Evolutionary conservation across 208 protist species (phyloP).

Genomic region (Wallacemonas collosoma): DNA sequence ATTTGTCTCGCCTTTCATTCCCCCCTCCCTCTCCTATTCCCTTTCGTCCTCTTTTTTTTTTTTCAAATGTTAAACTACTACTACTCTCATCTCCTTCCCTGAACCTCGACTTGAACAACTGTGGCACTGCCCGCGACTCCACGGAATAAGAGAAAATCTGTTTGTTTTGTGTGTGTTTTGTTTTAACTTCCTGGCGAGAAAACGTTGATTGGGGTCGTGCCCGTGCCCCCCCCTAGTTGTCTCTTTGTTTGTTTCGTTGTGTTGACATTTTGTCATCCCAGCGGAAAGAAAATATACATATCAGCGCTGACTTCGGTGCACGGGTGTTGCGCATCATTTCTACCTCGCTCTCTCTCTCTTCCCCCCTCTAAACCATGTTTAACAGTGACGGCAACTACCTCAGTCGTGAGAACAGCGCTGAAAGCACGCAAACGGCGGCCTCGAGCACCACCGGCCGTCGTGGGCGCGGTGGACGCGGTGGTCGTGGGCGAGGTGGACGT

Average conservation of each 20-base stretch:
- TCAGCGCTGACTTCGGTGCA: no score
- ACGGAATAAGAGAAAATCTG: no score
- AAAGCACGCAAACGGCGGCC: slow-evolving; percentile 11
- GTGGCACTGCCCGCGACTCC: no score
- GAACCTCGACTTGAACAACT: no score
- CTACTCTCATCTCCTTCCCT: not conserved
- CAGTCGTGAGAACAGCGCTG: not conserved
- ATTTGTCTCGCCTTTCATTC: not conserved
- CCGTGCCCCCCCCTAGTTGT: no score
- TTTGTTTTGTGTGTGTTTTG: no score
- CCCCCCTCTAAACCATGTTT: not conserved
- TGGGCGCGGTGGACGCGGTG: slow-evolving; percentile 7
- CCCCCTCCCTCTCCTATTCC: not conserved
- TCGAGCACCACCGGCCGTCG: slow-evolving; percentile 4
- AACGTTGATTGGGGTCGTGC: no score
- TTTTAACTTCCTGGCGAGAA: no score
- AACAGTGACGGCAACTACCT: slow-evolving; percentile 1
- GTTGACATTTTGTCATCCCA: no score
- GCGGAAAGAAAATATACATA: no score
- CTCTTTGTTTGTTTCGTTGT: no score
- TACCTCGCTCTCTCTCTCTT: slow-evolving; percentile 2
- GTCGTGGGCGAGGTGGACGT: slow-evolving; percentile 24
- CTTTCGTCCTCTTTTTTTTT: slow-evolving; percentile 9
- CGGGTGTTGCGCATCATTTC: not conserved
- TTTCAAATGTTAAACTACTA: slow-evolving; percentile 1